Evolutionary conservation across 108 stramenopile genomes (phyloP).

Genomic region (Thalassiosira profunda): DNA sequence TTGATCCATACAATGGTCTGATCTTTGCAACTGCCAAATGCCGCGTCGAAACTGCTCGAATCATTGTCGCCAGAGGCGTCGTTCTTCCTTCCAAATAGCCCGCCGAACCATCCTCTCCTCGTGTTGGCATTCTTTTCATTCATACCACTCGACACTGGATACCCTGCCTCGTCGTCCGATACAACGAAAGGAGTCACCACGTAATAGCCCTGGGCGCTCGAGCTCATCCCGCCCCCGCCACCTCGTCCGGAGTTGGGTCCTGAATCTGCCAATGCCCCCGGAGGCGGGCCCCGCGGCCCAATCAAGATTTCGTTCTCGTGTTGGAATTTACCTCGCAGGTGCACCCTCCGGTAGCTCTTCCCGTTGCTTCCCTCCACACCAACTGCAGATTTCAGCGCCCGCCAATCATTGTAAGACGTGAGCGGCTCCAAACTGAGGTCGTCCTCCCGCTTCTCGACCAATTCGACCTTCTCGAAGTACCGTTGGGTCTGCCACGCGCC

Average conservation of each 20-base stretch:
- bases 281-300: constrained; percentile 88
- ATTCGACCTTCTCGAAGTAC: constrained; percentile 72
- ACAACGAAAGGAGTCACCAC: constrained; percentile 79
- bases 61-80: neutral
- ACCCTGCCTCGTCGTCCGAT: constrained; percentile 1
- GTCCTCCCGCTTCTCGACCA: constrained; percentile 58
- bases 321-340: constrained; percentile 51
- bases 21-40: constrained; percentile 4
- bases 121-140: neutral
- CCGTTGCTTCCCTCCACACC: neutral
- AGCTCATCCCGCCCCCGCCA: constrained; percentile 65
- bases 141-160: neutral
- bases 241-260: constrained; percentile 52
- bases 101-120: constrained; percentile 3
- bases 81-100: neutral
- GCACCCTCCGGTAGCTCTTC: constrained; percentile 57
- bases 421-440: constrained; percentile 62
- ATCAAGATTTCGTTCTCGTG: constrained; percentile 74
- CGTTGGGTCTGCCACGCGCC: constrained; percentile 86
- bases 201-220: constrained; percentile 70
- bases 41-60: neutral
- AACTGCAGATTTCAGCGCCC: neutral
- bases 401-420: constrained; percentile 2
- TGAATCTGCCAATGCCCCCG: constrained; percentile 56
- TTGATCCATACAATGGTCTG: constrained; percentile 70